A percentile compares a stretch with the other conserved stretches of the same genome.
Conservation (phyloP, 495 filamentous ascomycete genomes). For the Podospora pseudopauciseta region DNA sequence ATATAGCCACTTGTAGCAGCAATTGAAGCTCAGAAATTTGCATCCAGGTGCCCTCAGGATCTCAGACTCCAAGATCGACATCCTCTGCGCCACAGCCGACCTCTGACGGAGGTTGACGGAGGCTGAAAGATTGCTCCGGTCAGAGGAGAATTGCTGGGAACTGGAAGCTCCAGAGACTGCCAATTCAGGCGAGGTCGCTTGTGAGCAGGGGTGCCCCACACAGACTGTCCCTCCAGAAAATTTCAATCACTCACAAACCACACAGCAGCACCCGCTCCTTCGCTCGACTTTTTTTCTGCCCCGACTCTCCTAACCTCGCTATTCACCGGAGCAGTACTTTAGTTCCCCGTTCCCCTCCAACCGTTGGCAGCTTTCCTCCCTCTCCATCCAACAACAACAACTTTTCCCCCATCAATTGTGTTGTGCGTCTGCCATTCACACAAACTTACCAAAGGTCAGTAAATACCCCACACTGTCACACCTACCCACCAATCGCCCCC, state of each 20-base stretch:
- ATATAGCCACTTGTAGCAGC: background rate
- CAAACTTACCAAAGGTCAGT: conserved; percentile 12
- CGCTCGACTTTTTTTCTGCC: conserved; percentile 12
- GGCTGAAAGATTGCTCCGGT: conserved; percentile 6
- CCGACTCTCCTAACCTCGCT: conserved; percentile 10
- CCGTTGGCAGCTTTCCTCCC: conserved; percentile 11
- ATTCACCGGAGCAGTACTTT: conserved; percentile 12
- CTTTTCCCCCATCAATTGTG: conserved; percentile 12
- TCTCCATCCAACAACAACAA: conserved; percentile 13
- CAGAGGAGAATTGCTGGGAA: background rate
- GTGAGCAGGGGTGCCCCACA: conserved; percentile 31
- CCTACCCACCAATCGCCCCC: conserved; percentile 18
- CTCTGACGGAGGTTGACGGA: conserved; percentile 17
- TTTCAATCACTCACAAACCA: conserved; percentile 30
- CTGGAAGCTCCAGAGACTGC: conserved; percentile 2
- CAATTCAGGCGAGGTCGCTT: conserved; percentile 24
- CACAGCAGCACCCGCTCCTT: conserved; percentile 19
- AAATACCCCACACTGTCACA: conserved; percentile 27
- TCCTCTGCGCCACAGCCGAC: background rate
- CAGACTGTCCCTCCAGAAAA: conserved; percentile 30
- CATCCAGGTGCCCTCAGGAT: too few relatives aligned
- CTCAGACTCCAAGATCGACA: background rate
- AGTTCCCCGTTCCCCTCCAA: conserved; percentile 23
- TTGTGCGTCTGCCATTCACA: conserved; percentile 7
- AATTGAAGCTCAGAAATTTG: background rate